Evolutionary conservation across 1,139 yeast genomes (phyloP).

Genomic region (Geotrichum carabidarum): DNA sequence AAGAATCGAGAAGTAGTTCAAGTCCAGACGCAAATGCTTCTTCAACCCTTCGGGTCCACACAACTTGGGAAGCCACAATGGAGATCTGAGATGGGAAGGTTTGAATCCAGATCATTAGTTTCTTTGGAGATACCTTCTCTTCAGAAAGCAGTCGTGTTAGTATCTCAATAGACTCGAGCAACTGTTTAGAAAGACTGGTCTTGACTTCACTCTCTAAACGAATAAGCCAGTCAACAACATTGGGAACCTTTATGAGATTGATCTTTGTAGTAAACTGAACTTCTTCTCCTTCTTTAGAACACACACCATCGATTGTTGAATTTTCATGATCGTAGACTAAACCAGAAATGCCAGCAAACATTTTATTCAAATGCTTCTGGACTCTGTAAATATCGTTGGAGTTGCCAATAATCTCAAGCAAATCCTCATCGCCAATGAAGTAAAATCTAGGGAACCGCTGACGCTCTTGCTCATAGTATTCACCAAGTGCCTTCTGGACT

Average conservation of each 20-base stretch:
- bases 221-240: constrained; percentile 60
- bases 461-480: constrained; percentile 76
- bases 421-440: constrained; percentile 86
- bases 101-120: constrained; percentile 36
- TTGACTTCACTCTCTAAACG: constrained; percentile 52
- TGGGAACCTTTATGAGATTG: constrained; percentile 42
- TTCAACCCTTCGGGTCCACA: constrained; percentile 50
- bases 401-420: constrained; percentile 75
- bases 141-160: constrained; percentile 23
- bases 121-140: constrained; percentile 16
- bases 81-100: constrained; percentile 55
- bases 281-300: constrained; percentile 61
- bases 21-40: constrained; percentile 23
- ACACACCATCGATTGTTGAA: constrained; percentile 45
- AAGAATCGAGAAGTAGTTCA: constrained; percentile 19
- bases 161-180: constrained; percentile 34
- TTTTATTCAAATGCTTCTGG: constrained; percentile 60
- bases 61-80: constrained; percentile 54
- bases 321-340: constrained; percentile 42
- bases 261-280: constrained; percentile 47
- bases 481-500: constrained; percentile 64
- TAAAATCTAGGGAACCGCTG: constrained; percentile 75
- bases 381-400: constrained; percentile 47
- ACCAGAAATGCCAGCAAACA: constrained; percentile 62
- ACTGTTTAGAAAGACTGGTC: constrained; percentile 41